Evolutionary conservation across 176 grass and related monocot genomes (phyloP).

Genomic region (Oryza australiensis): DNA sequence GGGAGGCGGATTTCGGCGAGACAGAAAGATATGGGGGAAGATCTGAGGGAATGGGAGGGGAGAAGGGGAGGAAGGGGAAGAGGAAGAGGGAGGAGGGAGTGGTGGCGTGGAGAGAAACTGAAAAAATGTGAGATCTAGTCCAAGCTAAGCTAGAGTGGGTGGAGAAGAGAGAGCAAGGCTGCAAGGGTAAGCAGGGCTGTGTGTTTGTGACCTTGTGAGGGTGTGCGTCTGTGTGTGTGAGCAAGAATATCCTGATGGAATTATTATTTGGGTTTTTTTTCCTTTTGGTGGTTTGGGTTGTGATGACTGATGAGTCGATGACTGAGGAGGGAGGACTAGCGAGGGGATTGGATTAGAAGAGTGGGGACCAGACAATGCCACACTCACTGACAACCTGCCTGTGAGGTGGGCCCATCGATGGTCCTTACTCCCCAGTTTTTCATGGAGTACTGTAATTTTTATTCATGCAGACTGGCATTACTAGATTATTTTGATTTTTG

Average conservation of each 20-base stretch:
- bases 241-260: conserved; percentile 47
- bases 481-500: background rate
- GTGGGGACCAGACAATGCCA: conserved; percentile 29
- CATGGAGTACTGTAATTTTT: background rate
- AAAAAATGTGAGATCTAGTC: conserved; percentile 52
- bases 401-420: conserved; percentile 16
- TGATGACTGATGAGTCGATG: background rate
- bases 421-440: background rate
- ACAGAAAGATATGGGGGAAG: conserved; percentile 34
- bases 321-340: background rate
- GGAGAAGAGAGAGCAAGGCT: conserved; percentile 21
- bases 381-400: conserved; percentile 37
- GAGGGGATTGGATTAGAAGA: conserved; percentile 22
- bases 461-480: background rate
- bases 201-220: background rate
- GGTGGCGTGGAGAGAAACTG: conserved; percentile 5
- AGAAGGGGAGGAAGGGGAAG: background rate
- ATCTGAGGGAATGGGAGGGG: conserved; percentile 21
- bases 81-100: background rate
- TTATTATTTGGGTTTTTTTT: conserved; percentile 30
- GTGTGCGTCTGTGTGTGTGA: background rate
- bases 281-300: background rate
- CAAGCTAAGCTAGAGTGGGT: conserved; percentile 39
- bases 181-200: background rate
- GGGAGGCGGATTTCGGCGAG: conserved; percentile 25